Base-by-base conservation (phyloP, 176 grass and related monocot species). In the Guadua angustifolia region DNA sequence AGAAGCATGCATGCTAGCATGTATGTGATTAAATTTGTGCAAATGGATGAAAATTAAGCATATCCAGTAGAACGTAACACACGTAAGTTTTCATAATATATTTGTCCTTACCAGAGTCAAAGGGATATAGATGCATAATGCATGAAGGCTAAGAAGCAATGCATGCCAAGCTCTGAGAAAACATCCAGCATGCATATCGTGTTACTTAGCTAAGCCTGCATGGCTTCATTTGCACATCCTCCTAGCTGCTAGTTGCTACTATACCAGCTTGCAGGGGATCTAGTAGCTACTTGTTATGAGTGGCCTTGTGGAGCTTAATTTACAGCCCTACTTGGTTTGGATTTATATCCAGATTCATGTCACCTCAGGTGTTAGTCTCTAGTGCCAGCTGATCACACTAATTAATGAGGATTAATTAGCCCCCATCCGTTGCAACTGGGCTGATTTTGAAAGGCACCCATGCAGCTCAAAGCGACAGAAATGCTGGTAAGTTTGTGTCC, bases 261-360 rank as follows among this genome's bases (percentile, higher is more conserved):
- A 78, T 77, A 44, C 38, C 75, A 45, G 24, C 11, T 29, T 62
- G 24, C 24, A 29, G 55, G 55, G 9, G 24, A 78, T 57, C 42
- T n/a, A 62, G 56, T 46, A 29, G 57, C 40, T 46, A 33, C 39
- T 78, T 64, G 75, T 78, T 63, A 40, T 26, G 58, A 39, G 21
- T 25, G 21, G 68, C 59, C 40, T 38, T 26, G 39, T 39, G 21
- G 21, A 79, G 67, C 18, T 59, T 79, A 80, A 50, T 42, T 73
- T 80, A 85, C 10, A 74, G 22, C 5, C 17, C 12, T 69, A 5
- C 16, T 7, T 75, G 82, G 19, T 75, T 51, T 77, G 83, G 63
- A 85, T 89, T 77, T 81, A 22, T 63, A 81, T 63, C 82, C 77
- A 85, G 77, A 49, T 89, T 82, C 88, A 85, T 61, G 63, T 85